Percentiles rank a stretch among this genome's conserved stretches.
Conservation (phyloP, 495 filamentous ascomycete genomes). For the Penicillium turbatum region DNA sequence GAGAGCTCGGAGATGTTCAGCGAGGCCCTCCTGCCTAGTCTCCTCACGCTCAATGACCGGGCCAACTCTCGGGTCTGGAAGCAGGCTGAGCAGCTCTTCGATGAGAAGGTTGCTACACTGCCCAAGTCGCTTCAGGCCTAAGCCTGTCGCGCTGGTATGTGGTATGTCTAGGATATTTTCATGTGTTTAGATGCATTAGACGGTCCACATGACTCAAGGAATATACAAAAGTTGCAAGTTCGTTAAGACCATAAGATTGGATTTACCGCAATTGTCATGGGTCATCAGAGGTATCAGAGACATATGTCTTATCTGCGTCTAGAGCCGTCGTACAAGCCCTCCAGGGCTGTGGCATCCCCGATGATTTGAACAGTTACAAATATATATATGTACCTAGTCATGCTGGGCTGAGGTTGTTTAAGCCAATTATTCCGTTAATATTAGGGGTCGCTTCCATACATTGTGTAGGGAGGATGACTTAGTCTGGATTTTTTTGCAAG, state of each 20-base stretch:
- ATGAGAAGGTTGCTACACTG: constrained; percentile 76
- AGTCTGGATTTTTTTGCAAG: no score
- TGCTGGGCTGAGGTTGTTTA: no score
- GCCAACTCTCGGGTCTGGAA: constrained; percentile 71
- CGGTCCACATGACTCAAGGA: no score
- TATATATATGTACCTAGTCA: no score
- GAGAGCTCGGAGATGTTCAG: constrained; percentile 89
- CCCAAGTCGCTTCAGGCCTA: constrained; percentile 39
- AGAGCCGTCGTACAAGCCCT: no score
- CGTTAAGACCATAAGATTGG: no score
- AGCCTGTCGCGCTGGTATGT: not conserved
- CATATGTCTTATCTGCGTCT: no score
- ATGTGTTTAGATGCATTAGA: constrained; percentile 16
- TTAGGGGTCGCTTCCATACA: no score
- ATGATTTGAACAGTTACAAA: no score
- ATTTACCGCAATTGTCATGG: no score
- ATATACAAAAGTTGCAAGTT: constrained; percentile 19
- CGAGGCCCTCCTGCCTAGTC: constrained; percentile 68
- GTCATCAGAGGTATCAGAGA: no score
- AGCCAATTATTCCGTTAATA: not conserved
- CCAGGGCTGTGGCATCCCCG: no score
- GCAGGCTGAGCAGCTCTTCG: constrained; percentile 76
- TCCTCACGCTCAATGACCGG: constrained; percentile 75
- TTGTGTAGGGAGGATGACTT: not conserved
- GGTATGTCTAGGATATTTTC: constrained; percentile 6